phyloP scores from a whole-genome alignment of 1,284 basidiomycete genomes.

The Marasmius oreades region DNA sequence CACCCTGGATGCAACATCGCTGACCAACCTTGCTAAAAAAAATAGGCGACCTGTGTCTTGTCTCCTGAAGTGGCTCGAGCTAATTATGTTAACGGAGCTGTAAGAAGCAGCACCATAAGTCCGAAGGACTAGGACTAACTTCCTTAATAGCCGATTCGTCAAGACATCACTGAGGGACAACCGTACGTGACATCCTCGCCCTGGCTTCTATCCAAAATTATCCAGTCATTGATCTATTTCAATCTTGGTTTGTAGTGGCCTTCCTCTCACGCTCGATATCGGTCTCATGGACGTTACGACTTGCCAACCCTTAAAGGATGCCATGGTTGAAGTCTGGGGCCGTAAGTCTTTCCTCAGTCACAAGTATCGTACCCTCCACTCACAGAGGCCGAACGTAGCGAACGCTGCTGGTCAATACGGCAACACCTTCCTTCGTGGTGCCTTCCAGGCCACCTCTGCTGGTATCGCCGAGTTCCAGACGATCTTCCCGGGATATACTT shows the following conservation, averaged over 20 bases:
- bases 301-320: conserved; percentile 50
- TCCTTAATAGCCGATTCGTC: conserved; percentile 36
- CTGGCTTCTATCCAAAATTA: neutral
- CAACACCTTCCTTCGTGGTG: conserved; percentile 44
- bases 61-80: conserved; percentile 23
- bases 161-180: conserved; percentile 49
- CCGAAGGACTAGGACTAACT: conserved; percentile 10
- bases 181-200: conserved; percentile 22
- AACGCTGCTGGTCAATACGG: conserved; percentile 36
- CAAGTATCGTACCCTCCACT: neutral
- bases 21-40: neutral
- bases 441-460: conserved; percentile 43
- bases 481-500: conserved; percentile 48
- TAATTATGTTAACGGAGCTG: conserved; percentile 5
- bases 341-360: conserved; percentile 20
- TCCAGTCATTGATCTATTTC: neutral
- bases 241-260: conserved; percentile 30
- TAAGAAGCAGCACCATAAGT: neutral
- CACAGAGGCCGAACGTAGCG: conserved; percentile 20
- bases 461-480: conserved; percentile 52
- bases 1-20: too few relatives aligned
- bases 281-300: conserved; percentile 56
- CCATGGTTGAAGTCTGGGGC: conserved; percentile 58
- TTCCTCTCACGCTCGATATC: conserved; percentile 49
- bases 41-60: conserved; percentile 23